phyloP scores from a whole-genome alignment of 1,139 yeast species.

The Geotrichum restrictum region DNA sequence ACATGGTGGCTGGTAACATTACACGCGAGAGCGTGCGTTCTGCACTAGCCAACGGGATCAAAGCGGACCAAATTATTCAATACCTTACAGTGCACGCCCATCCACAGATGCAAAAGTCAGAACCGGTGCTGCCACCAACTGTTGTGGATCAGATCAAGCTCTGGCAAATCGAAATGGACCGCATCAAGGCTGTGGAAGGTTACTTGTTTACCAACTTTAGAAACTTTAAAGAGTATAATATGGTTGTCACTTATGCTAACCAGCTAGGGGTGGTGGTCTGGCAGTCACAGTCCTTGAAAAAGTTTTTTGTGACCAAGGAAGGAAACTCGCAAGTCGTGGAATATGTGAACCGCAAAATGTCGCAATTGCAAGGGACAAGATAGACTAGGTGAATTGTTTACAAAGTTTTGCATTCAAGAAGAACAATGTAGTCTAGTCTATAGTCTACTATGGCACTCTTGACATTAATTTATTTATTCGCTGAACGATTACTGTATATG shows the following conservation, averaged over 20 bases:
- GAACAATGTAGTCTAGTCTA: not conserved
- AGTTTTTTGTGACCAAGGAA: slow-evolving; percentile 76
- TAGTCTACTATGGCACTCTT: not conserved
- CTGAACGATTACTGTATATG: no score
- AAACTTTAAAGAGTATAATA: slow-evolving; percentile 70
- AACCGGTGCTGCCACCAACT: slow-evolving; percentile 75
- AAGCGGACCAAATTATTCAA: slow-evolving; percentile 89
- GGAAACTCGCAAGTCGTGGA: slow-evolving; percentile 88
- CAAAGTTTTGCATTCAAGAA: slow-evolving; percentile 2
- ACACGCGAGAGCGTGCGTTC: slow-evolving; percentile 86
- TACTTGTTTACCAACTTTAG: slow-evolving; percentile 82
- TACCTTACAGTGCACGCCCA: slow-evolving; percentile 91
- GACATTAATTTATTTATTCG: not conserved
- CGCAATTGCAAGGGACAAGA: slow-evolving; percentile 9
- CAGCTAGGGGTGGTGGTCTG: slow-evolving; percentile 89
- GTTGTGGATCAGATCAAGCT: slow-evolving; percentile 90
- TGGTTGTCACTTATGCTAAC: slow-evolving; percentile 70
- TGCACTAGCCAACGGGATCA: slow-evolving; percentile 83
- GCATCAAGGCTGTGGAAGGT: slow-evolving; percentile 86
- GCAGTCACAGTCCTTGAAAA: slow-evolving; percentile 65
- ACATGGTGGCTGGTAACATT: slow-evolving; percentile 89
- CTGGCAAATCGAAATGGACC: slow-evolving; percentile 94
- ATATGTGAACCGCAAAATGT: slow-evolving; percentile 63
- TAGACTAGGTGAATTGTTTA: not conserved
- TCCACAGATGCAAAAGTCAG: slow-evolving; percentile 67